phyloP scores from a whole-genome alignment of 2,329 filamentous ascomycete species.

The Diaporthe vaccinii region DNA sequence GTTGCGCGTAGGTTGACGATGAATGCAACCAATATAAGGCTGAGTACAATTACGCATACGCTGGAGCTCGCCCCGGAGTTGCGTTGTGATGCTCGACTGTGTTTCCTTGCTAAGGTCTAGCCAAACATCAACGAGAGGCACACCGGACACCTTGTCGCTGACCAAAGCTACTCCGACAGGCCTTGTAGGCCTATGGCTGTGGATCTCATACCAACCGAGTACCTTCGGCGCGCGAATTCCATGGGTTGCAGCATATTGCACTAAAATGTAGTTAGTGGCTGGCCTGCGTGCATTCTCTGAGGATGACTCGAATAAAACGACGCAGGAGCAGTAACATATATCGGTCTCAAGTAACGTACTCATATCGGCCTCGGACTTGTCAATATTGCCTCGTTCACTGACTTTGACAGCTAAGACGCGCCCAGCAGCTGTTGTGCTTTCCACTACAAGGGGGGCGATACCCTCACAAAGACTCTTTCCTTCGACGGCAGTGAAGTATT shows the following conservation, averaged over 20 bases:
- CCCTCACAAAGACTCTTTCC: constrained; percentile 38
- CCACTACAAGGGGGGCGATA: constrained; percentile 40
- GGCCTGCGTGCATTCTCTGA: constrained; percentile 37
- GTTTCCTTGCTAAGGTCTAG: neutral
- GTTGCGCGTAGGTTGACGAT: neutral
- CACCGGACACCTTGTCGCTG: constrained; percentile 35
- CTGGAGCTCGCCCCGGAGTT: constrained; percentile 27
- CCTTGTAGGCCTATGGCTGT: neutral
- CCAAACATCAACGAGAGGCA: constrained; percentile 38
- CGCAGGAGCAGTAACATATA: neutral
- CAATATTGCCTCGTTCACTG: neutral
- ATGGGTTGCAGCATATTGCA: constrained; percentile 37
- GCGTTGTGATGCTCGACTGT: constrained; percentile 26
- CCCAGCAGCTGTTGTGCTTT: constrained; percentile 32
- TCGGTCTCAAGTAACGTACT: neutral
- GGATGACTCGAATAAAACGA: neutral
- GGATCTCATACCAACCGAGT: constrained; percentile 35
- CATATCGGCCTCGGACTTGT: constrained; percentile 37
- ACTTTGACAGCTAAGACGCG: constrained; percentile 35
- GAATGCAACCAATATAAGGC: constrained; percentile 31
- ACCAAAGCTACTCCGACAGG: constrained; percentile 23
- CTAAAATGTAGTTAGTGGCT: constrained; percentile 26
- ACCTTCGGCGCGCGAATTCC: constrained; percentile 33
- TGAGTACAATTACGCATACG: constrained; percentile 35
- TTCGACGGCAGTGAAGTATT: neutral